Conservation (phyloP, 176 grass and related monocot genomes). For the Pontederia paniculata region DNA sequence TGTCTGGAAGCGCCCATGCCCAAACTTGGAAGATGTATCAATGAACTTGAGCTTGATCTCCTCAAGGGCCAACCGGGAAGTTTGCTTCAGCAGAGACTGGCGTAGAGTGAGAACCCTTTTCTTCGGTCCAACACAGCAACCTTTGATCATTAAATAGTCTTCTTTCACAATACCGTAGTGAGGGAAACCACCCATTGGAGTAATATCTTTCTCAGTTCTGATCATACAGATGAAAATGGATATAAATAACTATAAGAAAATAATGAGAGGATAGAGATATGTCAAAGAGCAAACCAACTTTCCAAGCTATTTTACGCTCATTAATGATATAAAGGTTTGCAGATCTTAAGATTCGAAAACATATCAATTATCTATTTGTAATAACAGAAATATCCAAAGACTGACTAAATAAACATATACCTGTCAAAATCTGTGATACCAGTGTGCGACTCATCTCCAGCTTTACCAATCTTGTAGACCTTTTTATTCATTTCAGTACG, state of each 20-base stretch:
- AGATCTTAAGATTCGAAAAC: too few relatives aligned
- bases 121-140: conserved; percentile 85
- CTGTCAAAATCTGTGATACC: conserved; percentile 75
- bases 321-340: too few relatives aligned
- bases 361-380: too few relatives aligned
- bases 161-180: conserved; percentile 90
- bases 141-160: conserved; percentile 94
- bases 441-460: conserved; percentile 56
- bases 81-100: conserved; percentile 83
- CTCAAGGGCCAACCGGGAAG: conserved; percentile 65
- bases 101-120: conserved; percentile 91
- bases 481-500: conserved; percentile 95
- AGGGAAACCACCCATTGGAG: conserved; percentile 94
- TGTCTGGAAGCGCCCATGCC: conserved; percentile 92
- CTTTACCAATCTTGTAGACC: conserved; percentile 79
- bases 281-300: too few relatives aligned
- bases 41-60: conserved; percentile 98
- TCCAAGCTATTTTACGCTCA: too few relatives aligned
- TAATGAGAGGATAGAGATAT: too few relatives aligned
- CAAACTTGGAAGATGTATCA: conserved; percentile 95
- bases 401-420: conserved; percentile 4
- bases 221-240: neutral
- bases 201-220: conserved; percentile 98
- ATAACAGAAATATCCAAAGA: neutral
- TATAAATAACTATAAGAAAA: neutral